phyloP scores from a whole-genome alignment of 1,139 yeast genomes.

The Kodamaea sp. region DNA sequence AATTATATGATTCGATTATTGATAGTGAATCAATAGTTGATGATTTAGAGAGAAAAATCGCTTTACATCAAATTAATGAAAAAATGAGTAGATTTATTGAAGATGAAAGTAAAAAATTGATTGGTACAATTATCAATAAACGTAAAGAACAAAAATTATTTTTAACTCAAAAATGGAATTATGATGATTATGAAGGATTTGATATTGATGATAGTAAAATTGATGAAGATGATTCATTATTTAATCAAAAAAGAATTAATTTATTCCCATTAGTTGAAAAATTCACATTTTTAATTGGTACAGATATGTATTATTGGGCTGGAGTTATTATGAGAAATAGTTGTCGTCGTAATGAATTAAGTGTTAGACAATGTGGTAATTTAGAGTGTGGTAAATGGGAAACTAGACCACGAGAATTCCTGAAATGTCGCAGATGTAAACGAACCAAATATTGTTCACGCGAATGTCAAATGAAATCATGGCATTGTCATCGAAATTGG shows the following conservation, averaged over 20 bases:
- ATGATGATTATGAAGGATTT: conserved; percentile 57
- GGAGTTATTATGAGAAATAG: conserved; percentile 96
- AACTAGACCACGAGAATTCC: conserved; percentile 81
- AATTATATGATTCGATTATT: conserved; percentile 33
- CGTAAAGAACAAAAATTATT: conserved; percentile 32
- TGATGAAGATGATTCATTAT: conserved; percentile 47
- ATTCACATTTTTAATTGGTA: conserved; percentile 69
- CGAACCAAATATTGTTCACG: conserved; percentile 92
- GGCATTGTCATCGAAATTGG: conserved; percentile 95
- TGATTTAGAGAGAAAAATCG: conserved; percentile 42
- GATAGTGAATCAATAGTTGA: conserved; percentile 35
- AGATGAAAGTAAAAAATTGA: conserved; percentile 32
- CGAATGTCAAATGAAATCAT: conserved; percentile 86
- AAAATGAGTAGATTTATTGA: conserved; percentile 31
- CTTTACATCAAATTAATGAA: conserved; percentile 34
- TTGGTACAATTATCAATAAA: conserved; percentile 30
- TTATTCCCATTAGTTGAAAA: conserved; percentile 89
- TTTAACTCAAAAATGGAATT: conserved; percentile 42
- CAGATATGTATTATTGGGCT: conserved; percentile 93
- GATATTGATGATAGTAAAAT: conserved; percentile 47
- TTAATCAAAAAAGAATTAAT: conserved; percentile 57
- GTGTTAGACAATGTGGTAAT: conserved; percentile 93
- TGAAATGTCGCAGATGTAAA: conserved; percentile 91
- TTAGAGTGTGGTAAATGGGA: conserved; percentile 97
- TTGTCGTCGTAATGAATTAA: conserved; percentile 84